Base-by-base conservation (phyloP, 75 land plant species). In the Sequoiadendron giganteum region DNA sequence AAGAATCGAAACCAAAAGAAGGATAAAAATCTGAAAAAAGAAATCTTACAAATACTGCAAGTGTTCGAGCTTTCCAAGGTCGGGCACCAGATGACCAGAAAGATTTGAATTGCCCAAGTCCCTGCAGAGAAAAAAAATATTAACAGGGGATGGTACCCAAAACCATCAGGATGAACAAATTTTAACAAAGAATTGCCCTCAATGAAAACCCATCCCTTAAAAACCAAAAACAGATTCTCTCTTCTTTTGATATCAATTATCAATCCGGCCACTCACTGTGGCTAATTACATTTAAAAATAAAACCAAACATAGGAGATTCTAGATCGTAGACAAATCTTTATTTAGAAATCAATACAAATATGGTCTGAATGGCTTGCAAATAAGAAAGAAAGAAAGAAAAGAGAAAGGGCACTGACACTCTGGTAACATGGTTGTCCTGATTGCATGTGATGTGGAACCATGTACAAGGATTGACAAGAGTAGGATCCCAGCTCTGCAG, bases 401-500 rank as follows among this genome's bases (percentile, higher is more conserved):
- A 86, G 30, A 43, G 75, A 72, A 83, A 54, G n/a, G 58, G 52
- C 49, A 86, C 95, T 76, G 88, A 97, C 99, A 97, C 85, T 45
- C 99, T 88, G 30, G 96, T 96, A 87, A 97, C 98, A 58, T 90
- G 95, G 58, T 94, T 95, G 39, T 94, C 94, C 85, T 92, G 92
- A 87, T 97, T 92, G 88, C 99, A 97, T 18, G 99, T 97, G 94
- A 97, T 93, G 89, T 97, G 99, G 85, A 97, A 97, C 99, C 99
- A 97, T 15, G 99, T 97, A 82, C 99, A 97, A 43, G 99, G 99
- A 87, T 94, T 96, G 70, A 97, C 99, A 39, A 97, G 94, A 10
- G 94, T 97, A 11, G 95, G 98, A 90, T 97, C 99, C 99, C 99
- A 97, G 93, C 99, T 97, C 90, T 96, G 95, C 21, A 97, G 90